phyloP scores from a whole-genome alignment of 2,329 filamentous ascomycete genomes.

The Venturia oleaginea region DNA sequence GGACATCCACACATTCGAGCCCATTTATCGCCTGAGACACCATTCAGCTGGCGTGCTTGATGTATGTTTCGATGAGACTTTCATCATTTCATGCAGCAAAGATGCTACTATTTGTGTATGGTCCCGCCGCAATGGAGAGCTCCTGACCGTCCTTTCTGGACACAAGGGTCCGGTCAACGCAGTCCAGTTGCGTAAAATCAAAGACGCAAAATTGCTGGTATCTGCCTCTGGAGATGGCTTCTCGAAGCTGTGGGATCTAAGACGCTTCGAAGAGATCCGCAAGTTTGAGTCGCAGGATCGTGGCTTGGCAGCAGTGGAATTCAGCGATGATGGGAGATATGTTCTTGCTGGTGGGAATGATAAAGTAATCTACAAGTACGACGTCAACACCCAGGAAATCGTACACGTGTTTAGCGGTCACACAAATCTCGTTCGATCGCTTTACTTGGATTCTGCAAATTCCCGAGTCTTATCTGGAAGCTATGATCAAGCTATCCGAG shows the following conservation, averaged over 20 bases:
- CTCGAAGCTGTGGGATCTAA: slow-evolving; percentile 92
- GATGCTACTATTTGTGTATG: slow-evolving; percentile 90
- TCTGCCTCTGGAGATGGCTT: slow-evolving; percentile 89
- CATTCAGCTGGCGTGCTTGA: slow-evolving; percentile 88
- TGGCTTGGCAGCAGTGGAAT: slow-evolving; percentile 90
- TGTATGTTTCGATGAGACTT: slow-evolving; percentile 80
- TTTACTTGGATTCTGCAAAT: slow-evolving; percentile 83
- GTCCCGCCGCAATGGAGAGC: slow-evolving; percentile 69
- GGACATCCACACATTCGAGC: slow-evolving; percentile 64
- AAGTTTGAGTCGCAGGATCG: slow-evolving; percentile 87
- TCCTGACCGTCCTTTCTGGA: slow-evolving; percentile 71
- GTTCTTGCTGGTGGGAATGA: slow-evolving; percentile 94
- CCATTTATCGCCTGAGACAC: slow-evolving; percentile 65
- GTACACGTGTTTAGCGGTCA: slow-evolving; percentile 76
- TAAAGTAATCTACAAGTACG: slow-evolving; percentile 90
- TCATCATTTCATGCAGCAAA: slow-evolving; percentile 96
- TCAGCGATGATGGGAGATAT: slow-evolving; percentile 87
- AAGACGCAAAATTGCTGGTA: slow-evolving; percentile 62
- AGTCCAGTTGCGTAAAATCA: slow-evolving; percentile 72
- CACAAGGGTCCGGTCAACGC: slow-evolving; percentile 93
- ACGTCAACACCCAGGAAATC: slow-evolving; percentile 80
- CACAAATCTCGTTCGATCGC: slow-evolving; percentile 72
- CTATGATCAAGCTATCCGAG: slow-evolving; percentile 93
- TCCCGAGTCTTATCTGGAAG: slow-evolving; percentile 82
- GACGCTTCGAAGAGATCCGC: slow-evolving; percentile 77